A percentile compares a stretch with the other conserved stretches of the same genome.
phyloP scores from a whole-genome alignment of 2,329 filamentous ascomycete genomes.

The Acephala macrosclerotiorum region DNA sequence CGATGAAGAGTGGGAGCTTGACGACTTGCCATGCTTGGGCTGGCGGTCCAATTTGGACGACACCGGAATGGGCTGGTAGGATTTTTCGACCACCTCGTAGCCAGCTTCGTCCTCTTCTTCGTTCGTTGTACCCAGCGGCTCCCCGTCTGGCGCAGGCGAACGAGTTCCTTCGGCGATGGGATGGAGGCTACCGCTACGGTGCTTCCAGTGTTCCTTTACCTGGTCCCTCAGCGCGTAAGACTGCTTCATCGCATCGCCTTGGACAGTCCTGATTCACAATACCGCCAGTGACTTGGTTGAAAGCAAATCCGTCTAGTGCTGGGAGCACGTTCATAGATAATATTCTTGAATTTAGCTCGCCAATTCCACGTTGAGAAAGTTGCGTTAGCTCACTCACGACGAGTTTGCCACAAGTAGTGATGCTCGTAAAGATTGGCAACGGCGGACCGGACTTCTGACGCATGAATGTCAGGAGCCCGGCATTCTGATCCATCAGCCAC shows the following conservation, averaged over 20 bases:
- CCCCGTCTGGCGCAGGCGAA: conserved; percentile 1
- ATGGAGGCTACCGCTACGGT: neutral
- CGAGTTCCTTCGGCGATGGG: neutral
- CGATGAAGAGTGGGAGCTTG: neutral
- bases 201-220: conserved; percentile 7
- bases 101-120: conserved; percentile 3
- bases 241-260: neutral
- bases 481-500: too few species aligned
- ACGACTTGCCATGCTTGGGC: too few species aligned
- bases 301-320: too few species aligned
- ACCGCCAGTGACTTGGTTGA: too few species aligned
- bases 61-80: neutral
- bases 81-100: neutral
- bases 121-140: neutral
- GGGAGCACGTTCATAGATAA: too few species aligned
- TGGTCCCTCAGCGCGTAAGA: conserved; percentile 4
- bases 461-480: too few species aligned
- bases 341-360: too few species aligned
- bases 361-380: too few species aligned
- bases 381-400: too few species aligned
- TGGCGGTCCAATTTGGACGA: neutral
- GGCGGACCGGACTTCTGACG: too few species aligned
- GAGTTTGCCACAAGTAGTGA: too few species aligned
- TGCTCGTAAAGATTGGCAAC: too few species aligned
- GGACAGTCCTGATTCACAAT: conserved; percentile 6